These are phyloP conservation scores for Chrysochromulina parva DNA, from an alignment of 78 protist genomes.

Conservation along the genomic window DNA sequence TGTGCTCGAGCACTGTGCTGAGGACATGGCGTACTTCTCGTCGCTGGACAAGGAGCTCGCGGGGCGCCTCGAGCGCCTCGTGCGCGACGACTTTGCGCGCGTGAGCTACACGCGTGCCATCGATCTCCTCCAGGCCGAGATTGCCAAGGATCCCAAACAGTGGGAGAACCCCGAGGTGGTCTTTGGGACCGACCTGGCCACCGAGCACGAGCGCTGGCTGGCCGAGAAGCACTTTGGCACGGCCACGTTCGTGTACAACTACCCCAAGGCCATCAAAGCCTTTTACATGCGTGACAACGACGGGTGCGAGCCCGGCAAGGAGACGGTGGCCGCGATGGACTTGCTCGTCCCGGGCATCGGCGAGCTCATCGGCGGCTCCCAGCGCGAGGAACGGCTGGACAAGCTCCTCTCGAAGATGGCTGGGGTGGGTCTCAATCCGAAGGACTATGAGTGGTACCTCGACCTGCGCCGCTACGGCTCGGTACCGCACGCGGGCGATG, in stretches of 20 bases:
- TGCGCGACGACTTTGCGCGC: constrained; percentile 13
- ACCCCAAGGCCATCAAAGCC: constrained; percentile 55
- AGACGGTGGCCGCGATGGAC: constrained; percentile 73
- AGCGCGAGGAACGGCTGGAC: constrained; percentile 74
- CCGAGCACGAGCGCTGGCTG: constrained; percentile 83
- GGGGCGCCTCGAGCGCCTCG: constrained; percentile 15
- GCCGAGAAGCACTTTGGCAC: neutral
- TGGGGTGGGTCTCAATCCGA: neutral
- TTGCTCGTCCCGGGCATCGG: constrained; percentile 85
- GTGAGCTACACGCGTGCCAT: constrained; percentile 71
- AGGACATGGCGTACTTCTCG: constrained; percentile 8
- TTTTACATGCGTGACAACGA: constrained; percentile 84
- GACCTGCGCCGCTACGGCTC: constrained; percentile 81
- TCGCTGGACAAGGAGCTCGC: neutral
- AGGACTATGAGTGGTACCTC: constrained; percentile 63
- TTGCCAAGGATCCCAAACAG: neutral
- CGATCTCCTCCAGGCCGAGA: constrained; percentile 43
- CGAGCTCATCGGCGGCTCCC: constrained; percentile 87
- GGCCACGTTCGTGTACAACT: constrained; percentile 27
- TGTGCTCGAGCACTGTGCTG: constrained; percentile 11
- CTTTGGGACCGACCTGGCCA: constrained; percentile 73
- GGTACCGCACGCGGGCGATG: constrained; percentile 87
- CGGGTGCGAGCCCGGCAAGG: constrained; percentile 31
- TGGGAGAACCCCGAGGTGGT: constrained; percentile 26
- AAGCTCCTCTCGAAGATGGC: constrained; percentile 8